These are phyloP conservation scores for Firmiana major DNA, from an alignment of 345 rosid species.

Conservation along the genomic window DNA sequence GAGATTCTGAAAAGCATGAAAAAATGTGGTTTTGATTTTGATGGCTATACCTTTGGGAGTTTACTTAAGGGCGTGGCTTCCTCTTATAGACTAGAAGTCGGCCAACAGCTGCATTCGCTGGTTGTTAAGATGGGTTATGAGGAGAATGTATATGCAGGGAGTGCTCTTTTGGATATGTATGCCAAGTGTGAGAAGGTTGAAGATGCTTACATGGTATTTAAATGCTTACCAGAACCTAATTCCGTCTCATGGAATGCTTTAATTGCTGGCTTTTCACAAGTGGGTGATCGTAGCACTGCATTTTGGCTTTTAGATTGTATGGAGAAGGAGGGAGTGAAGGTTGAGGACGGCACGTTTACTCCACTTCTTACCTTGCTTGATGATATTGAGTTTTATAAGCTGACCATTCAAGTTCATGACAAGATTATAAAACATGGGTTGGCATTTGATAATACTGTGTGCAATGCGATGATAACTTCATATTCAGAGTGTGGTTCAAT, in stretches of 20 bases:
- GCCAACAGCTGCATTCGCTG: slow-evolving; percentile 55
- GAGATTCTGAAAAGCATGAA: slow-evolving; percentile 39
- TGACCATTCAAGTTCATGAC: slow-evolving; percentile 49
- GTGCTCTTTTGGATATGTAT: slow-evolving; percentile 71
- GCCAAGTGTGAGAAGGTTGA: slow-evolving; percentile 56
- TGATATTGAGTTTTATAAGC: slow-evolving; percentile 31
- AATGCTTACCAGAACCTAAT: slow-evolving; percentile 44
- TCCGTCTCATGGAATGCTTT: slow-evolving; percentile 72
- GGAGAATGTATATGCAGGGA: slow-evolving; percentile 52
- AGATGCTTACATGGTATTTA: slow-evolving; percentile 49
- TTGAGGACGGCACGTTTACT: slow-evolving; percentile 71
- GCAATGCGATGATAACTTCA: slow-evolving; percentile 57
- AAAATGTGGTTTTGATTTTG: slow-evolving; percentile 31
- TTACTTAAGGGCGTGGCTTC: slow-evolving; percentile 59
- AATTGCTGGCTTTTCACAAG: slow-evolving; percentile 57
- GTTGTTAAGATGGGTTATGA: slow-evolving; percentile 42
- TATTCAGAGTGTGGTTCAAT: slow-evolving; percentile 64
- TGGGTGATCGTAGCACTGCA: slow-evolving; percentile 35
- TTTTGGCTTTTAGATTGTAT: slow-evolving; percentile 54
- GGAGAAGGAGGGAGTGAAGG: slow-evolving; percentile 46
- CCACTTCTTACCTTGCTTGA: slow-evolving; percentile 75
- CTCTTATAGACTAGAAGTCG: slow-evolving; percentile 38
- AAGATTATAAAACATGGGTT: slow-evolving; percentile 55
- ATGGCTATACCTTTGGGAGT: slow-evolving; percentile 60
- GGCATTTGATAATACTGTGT: slow-evolving; percentile 39